Percentiles rank a stretch among this genome's conserved stretches.
These are phyloP conservation scores for Leucogyrophana mollusca DNA, from an alignment of 768 basidiomycete genomes.

Conservation along the genomic window DNA sequence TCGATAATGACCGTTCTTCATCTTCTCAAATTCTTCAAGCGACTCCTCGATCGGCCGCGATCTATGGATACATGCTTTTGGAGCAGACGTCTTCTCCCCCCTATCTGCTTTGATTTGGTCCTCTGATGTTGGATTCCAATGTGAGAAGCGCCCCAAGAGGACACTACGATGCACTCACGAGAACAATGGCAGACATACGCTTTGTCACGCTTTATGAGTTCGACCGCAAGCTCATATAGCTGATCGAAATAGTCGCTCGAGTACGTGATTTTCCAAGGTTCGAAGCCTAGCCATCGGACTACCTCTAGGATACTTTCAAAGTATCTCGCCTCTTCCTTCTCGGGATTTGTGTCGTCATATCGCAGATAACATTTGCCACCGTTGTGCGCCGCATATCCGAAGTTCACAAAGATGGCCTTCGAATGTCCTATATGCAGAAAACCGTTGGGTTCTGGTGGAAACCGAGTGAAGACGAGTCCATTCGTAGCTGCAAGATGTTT, in stretches of 20 bases:
- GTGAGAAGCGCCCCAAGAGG: slow-evolving; percentile 4
- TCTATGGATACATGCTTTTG: slow-evolving; percentile 85
- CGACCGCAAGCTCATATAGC: slow-evolving; percentile 82
- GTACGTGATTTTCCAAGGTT: slow-evolving; percentile 99
- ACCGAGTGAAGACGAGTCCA: slow-evolving; percentile 89
- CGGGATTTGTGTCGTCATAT: slow-evolving; percentile 98
- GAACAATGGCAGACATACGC: slow-evolving; percentile 97
- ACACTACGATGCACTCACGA: slow-evolving; percentile 53
- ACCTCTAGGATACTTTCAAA: slow-evolving; percentile 97
- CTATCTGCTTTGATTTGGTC: slow-evolving; percentile 90
- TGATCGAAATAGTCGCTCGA: slow-evolving; percentile 95
- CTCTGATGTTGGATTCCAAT: slow-evolving; percentile 44
- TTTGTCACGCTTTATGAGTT: slow-evolving; percentile 85
- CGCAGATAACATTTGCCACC: slow-evolving; percentile 92
- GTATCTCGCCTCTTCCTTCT: slow-evolving; percentile 94
- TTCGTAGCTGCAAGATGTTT: slow-evolving; percentile 78
- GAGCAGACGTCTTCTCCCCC: slow-evolving; percentile 80
- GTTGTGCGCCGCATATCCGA: slow-evolving; percentile 96
- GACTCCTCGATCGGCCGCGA: slow-evolving; percentile 85
- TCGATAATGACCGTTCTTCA: slow-evolving; percentile 87
- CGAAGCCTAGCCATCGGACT: slow-evolving; percentile 94
- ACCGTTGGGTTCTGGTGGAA: slow-evolving; percentile 98
- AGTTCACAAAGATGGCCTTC: slow-evolving; percentile 97
- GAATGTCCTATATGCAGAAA: slow-evolving; percentile 96
- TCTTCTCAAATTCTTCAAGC: slow-evolving; percentile 81